Base-by-base conservation (phyloP, 1,284 basidiomycete genomes). In the Leccinum cinnamomeum region DNA sequence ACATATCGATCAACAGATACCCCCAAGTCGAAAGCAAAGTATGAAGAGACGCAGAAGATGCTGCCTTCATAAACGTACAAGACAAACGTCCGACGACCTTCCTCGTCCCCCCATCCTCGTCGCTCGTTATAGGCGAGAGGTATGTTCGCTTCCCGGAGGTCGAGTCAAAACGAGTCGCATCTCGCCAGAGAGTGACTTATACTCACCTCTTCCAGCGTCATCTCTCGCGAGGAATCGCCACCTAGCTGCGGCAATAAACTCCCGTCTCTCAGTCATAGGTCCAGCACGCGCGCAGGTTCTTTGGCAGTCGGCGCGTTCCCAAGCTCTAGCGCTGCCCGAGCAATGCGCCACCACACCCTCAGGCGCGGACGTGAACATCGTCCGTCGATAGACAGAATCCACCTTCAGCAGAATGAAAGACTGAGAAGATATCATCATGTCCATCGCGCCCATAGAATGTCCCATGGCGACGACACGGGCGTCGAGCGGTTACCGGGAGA, bases 281-380 rank as follows among this genome's bases (percentile, higher is more conserved):
- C 84, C 23, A 92, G 74, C 7, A 83, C 72, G 3, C 56, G 63
- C 2, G 66, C 75, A n/a, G 79, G 78, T 2, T 75, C 76, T 4
- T 64, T 66, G 8, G 60, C 55, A 0, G 73, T 69, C 1, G 63
- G 58, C 8, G 76, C 72, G 5, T 70, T 73, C 2, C 84, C 85
- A 56, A 94, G 80, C 65, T 93, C 89, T 5, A 98, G 78, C 10
- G 90, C 84, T 7, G 88, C 86, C 51, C 91, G 81, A 2, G 96
- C 97, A 14, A 98, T 81, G 39, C 88, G 85, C 87, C 90, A 92
- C 33, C 97, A 90, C 87, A 11, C 92, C 92, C 50, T 96, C 91
- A 14, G 98, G 79, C 1, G 89, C 89, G 25, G 91, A 91, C 0
- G 95, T 92, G 73, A 96, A 98, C 5, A 95, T 81, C 0, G 94